Evolutionary conservation across 306 rosid genomes (phyloP).

Genomic region (Lathyrus sativus): DNA sequence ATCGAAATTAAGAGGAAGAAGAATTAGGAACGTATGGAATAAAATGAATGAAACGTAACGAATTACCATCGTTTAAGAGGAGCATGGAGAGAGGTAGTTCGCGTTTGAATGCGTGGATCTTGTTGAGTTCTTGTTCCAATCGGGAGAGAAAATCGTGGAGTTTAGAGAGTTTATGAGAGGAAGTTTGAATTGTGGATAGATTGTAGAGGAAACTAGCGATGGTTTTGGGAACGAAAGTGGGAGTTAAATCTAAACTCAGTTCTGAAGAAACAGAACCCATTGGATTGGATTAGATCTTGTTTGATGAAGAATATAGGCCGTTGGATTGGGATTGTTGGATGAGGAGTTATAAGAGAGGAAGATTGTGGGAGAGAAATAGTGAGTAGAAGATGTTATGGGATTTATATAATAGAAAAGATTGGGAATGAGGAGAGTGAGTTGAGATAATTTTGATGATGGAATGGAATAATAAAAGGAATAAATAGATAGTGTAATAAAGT

Average conservation of each 20-base stretch:
- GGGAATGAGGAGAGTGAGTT: slow-evolving; percentile 1
- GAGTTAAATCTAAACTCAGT: slow-evolving; percentile 78
- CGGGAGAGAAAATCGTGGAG: slow-evolving; percentile 53
- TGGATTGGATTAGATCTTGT: slow-evolving; percentile 19
- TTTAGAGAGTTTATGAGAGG: slow-evolving; percentile 45
- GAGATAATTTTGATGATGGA: not conserved
- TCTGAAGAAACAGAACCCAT: slow-evolving; percentile 74
- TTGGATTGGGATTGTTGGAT: slow-evolving; percentile 33
- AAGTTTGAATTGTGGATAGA: slow-evolving; percentile 45
- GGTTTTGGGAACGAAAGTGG: slow-evolving; percentile 69
- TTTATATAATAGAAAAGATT: not conserved
- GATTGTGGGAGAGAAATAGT: slow-evolving; percentile 12
- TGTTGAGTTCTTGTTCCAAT: slow-evolving; percentile 75
- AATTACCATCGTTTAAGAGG: slow-evolving; percentile 73
- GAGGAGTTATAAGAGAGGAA: not conserved
- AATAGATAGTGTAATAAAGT: not conserved
- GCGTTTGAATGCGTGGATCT: slow-evolving; percentile 92
- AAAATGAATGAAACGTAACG: slow-evolving; percentile 25
- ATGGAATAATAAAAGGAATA: not conserved
- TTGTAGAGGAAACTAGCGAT: slow-evolving; percentile 63
- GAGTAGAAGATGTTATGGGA: slow-evolving; percentile 18
- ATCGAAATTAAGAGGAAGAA: not conserved
- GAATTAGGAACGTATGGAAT: not conserved
- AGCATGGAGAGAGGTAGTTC: slow-evolving; percentile 94
- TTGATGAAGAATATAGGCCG: not conserved